A percentile compares a stretch with the other conserved stretches of the same genome.
Evolutionary conservation across 2,329 filamentous ascomycete species (phyloP).

Genomic region (Cryphonectria radicalis): DNA sequence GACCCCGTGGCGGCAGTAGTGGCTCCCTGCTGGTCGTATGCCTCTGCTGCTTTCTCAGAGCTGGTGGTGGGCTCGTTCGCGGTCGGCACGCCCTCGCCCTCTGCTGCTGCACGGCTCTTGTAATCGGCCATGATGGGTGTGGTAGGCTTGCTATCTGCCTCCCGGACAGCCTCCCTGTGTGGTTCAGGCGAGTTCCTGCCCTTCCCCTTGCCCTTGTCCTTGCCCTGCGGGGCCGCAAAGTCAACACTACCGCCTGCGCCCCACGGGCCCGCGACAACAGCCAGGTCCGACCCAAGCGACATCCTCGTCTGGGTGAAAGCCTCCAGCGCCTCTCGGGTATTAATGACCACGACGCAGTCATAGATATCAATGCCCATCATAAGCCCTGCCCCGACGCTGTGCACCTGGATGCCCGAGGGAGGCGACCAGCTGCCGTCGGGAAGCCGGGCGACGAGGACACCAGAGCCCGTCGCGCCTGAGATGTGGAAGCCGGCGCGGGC

Average conservation of each 20-base stretch:
- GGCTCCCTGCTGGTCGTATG: neutral
- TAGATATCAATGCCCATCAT: slow-evolving; percentile 85
- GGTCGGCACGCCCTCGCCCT: slow-evolving; percentile 32
- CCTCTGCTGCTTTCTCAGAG: slow-evolving; percentile 52
- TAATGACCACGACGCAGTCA: slow-evolving; percentile 87
- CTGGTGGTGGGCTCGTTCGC: slow-evolving; percentile 57
- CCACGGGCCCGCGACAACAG: slow-evolving; percentile 70
- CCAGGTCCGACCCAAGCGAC: slow-evolving; percentile 78
- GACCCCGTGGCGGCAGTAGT: neutral
- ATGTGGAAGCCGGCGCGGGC: slow-evolving; percentile 69
- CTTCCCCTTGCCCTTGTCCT: slow-evolving; percentile 27
- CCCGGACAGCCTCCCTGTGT: slow-evolving; percentile 6
- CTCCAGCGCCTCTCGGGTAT: slow-evolving; percentile 73
- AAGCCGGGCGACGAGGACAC: slow-evolving; percentile 65
- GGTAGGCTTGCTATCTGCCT: slow-evolving; percentile 25
- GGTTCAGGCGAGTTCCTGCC: neutral
- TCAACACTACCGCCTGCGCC: slow-evolving; percentile 77
- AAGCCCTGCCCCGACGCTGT: slow-evolving; percentile 79
- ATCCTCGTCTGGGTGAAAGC: slow-evolving; percentile 77
- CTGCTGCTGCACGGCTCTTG: slow-evolving; percentile 35
- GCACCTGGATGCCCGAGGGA: slow-evolving; percentile 80
- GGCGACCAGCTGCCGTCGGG: slow-evolving; percentile 75
- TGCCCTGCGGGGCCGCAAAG: slow-evolving; percentile 44
- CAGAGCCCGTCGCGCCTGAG: slow-evolving; percentile 69
- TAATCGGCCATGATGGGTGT: slow-evolving; percentile 10